A percentile compares a stretch with the other conserved stretches of the same genome.
These are phyloP conservation scores for Amauroascus niger DNA, from an alignment of 2,329 filamentous ascomycete genomes.

Conservation along the genomic window DNA sequence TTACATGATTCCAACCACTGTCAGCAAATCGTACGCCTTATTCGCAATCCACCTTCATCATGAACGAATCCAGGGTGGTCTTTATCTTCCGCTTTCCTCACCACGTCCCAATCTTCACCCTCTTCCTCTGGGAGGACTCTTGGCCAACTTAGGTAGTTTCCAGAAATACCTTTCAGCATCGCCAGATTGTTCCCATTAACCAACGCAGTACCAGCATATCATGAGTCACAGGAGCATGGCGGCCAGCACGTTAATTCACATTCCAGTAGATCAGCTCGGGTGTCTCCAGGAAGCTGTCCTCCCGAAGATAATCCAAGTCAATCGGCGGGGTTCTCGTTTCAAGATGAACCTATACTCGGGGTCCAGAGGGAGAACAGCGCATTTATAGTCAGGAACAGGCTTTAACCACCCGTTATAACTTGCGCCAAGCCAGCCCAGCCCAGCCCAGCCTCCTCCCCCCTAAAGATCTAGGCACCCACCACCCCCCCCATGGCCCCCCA, in stretches of 20 bases:
- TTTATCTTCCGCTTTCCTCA: constrained; percentile 27
- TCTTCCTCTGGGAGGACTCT: constrained; percentile 20
- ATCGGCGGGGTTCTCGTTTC: too few relatives aligned
- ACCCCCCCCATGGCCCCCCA: too few relatives aligned
- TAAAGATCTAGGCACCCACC: too few relatives aligned
- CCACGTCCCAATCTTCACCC: constrained; percentile 9
- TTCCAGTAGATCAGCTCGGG: constrained; percentile 42
- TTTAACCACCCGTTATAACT: too few relatives aligned
- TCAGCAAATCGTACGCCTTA: constrained; percentile 48
- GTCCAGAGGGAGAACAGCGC: too few relatives aligned
- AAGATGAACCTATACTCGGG: too few relatives aligned
- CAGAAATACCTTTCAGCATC: constrained; percentile 50
- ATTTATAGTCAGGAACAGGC: too few relatives aligned
- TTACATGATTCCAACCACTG: too few relatives aligned
- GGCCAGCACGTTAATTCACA: not conserved
- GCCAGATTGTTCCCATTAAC: constrained; percentile 32
- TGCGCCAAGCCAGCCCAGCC: too few relatives aligned
- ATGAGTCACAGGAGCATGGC: constrained; percentile 10
- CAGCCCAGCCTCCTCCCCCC: too few relatives aligned
- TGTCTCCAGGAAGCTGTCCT: too few relatives aligned
- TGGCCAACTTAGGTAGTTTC: constrained; percentile 35
- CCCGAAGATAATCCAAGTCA: too few relatives aligned
- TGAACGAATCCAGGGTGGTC: constrained; percentile 25
- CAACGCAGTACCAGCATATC: constrained; percentile 15
- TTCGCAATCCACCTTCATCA: constrained; percentile 47